phyloP scores from a whole-genome alignment of 1,284 basidiomycete species.

The Chondrostereum purpureum region DNA sequence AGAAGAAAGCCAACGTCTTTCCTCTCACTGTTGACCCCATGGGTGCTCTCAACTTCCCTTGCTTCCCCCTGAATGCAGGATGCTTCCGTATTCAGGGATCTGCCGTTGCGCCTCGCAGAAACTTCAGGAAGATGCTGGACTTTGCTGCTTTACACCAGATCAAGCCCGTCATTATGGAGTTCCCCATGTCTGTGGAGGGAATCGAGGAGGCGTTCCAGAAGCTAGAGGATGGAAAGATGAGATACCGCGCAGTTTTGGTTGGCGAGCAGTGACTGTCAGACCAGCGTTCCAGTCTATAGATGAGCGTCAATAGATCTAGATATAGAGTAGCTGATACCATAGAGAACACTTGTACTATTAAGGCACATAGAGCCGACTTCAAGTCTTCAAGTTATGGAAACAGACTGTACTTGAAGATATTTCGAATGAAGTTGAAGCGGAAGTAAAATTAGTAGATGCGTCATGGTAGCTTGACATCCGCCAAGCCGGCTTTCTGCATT shows the following conservation, averaged over 20 bases:
- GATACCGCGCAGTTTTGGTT: slow-evolving; percentile 26
- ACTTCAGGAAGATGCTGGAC: slow-evolving; percentile 10
- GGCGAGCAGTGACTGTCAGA: too few relatives aligned
- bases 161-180: slow-evolving; percentile 22
- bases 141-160: slow-evolving; percentile 13
- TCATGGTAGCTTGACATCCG: too few relatives aligned
- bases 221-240: slow-evolving; percentile 19
- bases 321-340: too few relatives aligned
- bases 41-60: background rate
- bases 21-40: background rate
- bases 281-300: too few relatives aligned
- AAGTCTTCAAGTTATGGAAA: too few relatives aligned
- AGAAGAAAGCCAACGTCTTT: background rate
- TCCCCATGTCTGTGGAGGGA: slow-evolving; percentile 21
- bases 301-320: too few relatives aligned
- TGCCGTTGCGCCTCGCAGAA: background rate
- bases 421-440: too few relatives aligned
- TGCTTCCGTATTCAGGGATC: background rate
- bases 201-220: slow-evolving; percentile 23
- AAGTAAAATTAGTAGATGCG: too few relatives aligned
- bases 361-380: too few relatives aligned
- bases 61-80: background rate
- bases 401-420: too few relatives aligned
- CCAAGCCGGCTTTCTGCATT: too few relatives aligned
- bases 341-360: too few relatives aligned